phyloP scores from a whole-genome alignment of 2,329 filamentous ascomycete species.

The Chaetomium sp. region DNA sequence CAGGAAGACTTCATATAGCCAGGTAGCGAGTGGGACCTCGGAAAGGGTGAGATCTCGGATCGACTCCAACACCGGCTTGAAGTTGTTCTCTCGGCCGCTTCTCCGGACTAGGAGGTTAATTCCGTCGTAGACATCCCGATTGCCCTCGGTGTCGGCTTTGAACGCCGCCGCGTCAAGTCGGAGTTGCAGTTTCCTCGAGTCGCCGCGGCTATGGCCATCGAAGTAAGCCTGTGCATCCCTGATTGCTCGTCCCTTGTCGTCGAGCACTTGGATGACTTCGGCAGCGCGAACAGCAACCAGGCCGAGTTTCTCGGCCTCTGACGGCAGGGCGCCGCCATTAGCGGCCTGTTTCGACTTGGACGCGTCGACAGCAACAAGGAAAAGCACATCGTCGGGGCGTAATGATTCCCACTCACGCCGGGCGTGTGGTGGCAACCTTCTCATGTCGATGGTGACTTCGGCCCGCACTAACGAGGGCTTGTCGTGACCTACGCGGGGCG shows the following conservation, averaged over 20 bases:
- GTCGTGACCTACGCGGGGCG: slow-evolving; percentile 78
- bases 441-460: slow-evolving; percentile 83
- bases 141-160: slow-evolving; percentile 75
- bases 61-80: slow-evolving; percentile 88
- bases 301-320: slow-evolving; percentile 63
- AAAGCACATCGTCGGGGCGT: slow-evolving; percentile 84
- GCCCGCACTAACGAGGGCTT: slow-evolving; percentile 83
- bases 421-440: slow-evolving; percentile 72
- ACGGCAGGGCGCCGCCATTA: slow-evolving; percentile 53
- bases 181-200: slow-evolving; percentile 71
- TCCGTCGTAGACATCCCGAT: slow-evolving; percentile 75
- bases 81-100: slow-evolving; percentile 91
- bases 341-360: slow-evolving; percentile 52
- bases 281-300: slow-evolving; percentile 76
- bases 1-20: slow-evolving; percentile 97
- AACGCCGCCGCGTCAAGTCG: slow-evolving; percentile 80
- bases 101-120: slow-evolving; percentile 87
- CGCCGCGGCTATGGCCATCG: slow-evolving; percentile 64
- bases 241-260: slow-evolving; percentile 77
- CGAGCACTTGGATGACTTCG: slow-evolving; percentile 81
- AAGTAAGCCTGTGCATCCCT: slow-evolving; percentile 63
- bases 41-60: slow-evolving; percentile 84
- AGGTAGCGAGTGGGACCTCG: slow-evolving; percentile 81
- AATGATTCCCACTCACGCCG: slow-evolving; percentile 89
- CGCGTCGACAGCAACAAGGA: slow-evolving; percentile 75